Evolutionary conservation across 2,329 filamentous ascomycete genomes (phyloP), one percentile per base, ranked within the genome.

Genomic region (Beauveria caledonica): DNA sequence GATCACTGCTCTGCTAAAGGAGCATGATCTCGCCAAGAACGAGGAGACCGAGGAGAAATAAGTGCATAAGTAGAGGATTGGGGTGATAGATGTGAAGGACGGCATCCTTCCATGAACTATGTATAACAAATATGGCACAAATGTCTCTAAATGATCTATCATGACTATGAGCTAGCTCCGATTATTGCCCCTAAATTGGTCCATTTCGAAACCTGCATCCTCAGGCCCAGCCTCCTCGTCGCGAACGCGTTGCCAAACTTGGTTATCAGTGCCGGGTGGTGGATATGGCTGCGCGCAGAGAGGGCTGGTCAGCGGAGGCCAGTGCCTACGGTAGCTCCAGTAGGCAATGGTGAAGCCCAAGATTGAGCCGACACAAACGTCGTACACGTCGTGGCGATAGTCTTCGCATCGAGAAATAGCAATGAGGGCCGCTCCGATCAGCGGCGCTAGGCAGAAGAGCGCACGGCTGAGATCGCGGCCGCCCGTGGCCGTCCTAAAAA

Each of bases 11-110:
- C 80, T 99, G 74, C 80, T 99, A 70, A 96, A 92, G 82, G 91
- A 97, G 80, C 92, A 99, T 70, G 93, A 93, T 68, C 77, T 99
- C 73, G 93, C 91, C 63, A 97, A 96, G 82, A 84, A 86, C 66
- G 89, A 93, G 71, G 85, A 85, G 65, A 74, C 84, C 15, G 86
- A 91, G 71, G 86, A 86, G 65, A 84, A 84, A 72, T 86, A 79
- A 61, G 54, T 50, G 36, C 36, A n/a, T 19, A 25, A 36, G 36
- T 25, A 25, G 15, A 27, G 57, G 13, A 36, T 25, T 40, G 56
- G 49, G 46, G 56, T 60, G 61, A 64, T 57, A 54, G 54, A 61
- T 62, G 17, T 36, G 51, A 46, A 44, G 36, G 45, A 52, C 50
- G 21, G 15, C 23, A 39, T 51, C 27, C 19, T 48, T 53, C 33